These are phyloP conservation scores for Solanum rostratum DNA, from an alignment of 257 asterid species.

Conservation along the genomic window DNA sequence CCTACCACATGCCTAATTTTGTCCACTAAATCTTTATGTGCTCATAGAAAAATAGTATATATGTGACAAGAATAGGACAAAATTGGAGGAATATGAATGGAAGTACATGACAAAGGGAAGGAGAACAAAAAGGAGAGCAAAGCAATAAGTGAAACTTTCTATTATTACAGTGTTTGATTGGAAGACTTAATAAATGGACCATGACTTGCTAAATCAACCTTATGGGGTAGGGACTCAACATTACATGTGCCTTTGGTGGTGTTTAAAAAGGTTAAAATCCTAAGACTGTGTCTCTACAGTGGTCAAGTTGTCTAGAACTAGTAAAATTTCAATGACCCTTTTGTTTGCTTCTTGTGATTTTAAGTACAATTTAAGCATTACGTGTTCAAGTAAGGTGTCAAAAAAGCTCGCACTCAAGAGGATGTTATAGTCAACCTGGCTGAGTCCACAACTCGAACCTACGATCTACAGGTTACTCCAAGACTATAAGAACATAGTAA, in stretches of 20 bases:
- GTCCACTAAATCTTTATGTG: not conserved
- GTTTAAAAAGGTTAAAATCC: not conserved
- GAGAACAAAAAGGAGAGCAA: not conserved
- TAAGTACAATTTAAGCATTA: not conserved
- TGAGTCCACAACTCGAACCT: not conserved
- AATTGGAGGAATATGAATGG: not conserved
- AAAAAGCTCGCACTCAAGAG: not conserved
- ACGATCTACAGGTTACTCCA: not conserved
- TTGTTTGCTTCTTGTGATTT: not conserved
- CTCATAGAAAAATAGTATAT: not conserved
- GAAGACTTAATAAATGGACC: not conserved
- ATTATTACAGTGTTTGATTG: not conserved
- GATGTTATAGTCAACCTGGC: not conserved
- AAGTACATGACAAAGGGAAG: not conserved
- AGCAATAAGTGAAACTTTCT: not conserved
- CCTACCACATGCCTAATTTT: not conserved
- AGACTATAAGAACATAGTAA: not conserved
- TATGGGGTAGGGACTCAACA: not conserved
- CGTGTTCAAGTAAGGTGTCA: not conserved
- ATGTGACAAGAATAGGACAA: not conserved
- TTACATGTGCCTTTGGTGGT: not conserved
- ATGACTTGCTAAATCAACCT: not conserved
- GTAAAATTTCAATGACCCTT: not conserved
- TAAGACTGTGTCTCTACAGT: not conserved
- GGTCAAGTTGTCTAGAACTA: not conserved